Evolutionary conservation across 306 rosid genomes (phyloP).

Genomic region (Rosa lucieae): DNA sequence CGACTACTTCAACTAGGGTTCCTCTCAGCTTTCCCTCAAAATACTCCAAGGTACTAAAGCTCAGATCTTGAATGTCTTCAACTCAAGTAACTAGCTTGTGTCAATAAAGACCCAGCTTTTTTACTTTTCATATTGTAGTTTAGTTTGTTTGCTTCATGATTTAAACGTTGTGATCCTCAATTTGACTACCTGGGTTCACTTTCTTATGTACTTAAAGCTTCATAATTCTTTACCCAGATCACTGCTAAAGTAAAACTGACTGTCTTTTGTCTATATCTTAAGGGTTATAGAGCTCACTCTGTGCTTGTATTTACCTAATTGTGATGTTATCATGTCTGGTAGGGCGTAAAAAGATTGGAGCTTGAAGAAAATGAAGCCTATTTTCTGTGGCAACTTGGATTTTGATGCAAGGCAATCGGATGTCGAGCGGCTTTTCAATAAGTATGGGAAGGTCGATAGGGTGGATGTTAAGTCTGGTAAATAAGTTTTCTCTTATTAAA

Average conservation of each 20-base stretch:
- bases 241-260: conserved; percentile 1
- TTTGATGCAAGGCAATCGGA: conserved; percentile 77
- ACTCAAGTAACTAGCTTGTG: conserved; percentile 23
- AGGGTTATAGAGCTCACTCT: not conserved
- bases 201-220: not conserved
- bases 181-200: not conserved
- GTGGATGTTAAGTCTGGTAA: conserved; percentile 84
- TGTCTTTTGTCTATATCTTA: not conserved
- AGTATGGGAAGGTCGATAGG: conserved; percentile 81
- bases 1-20: conserved; percentile 23
- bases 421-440: conserved; percentile 70
- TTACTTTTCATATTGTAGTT: not conserved
- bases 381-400: conserved; percentile 78
- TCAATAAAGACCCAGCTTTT: not conserved
- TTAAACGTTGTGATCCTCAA: not conserved
- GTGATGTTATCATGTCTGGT: not conserved
- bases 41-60: conserved; percentile 40
- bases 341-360: conserved; percentile 28
- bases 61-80: not conserved
- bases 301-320: not conserved
- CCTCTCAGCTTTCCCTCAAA: conserved; percentile 5
- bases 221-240: not conserved
- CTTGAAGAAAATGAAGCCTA: conserved; percentile 56
- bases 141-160: not conserved
- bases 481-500: not conserved